Conservation (phyloP, 2,329 filamentous ascomycete species). For the Blastomyces emzantsi region DNA sequence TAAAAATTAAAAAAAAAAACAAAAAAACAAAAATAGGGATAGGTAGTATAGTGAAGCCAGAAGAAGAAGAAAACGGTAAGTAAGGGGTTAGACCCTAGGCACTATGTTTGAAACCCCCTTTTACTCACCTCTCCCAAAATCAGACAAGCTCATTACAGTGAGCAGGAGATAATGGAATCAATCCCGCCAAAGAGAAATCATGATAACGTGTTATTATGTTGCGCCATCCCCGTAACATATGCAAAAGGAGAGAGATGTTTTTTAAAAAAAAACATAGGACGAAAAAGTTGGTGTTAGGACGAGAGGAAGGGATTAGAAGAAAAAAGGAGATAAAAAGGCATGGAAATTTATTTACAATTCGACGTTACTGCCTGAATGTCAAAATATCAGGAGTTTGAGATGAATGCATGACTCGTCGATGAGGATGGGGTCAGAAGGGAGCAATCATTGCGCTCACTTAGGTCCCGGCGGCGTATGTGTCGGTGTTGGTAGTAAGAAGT, state of each 20-base stretch:
- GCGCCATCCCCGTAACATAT: slow-evolving; percentile 1
- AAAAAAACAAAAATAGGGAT: neutral
- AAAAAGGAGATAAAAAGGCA: neutral
- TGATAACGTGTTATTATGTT: neutral
- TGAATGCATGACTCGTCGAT: neutral
- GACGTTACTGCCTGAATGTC: neutral
- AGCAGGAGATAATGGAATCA: neutral
- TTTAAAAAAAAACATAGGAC: neutral
- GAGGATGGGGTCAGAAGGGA: too few relatives aligned
- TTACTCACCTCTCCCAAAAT: neutral
- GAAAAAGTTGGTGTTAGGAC: neutral
- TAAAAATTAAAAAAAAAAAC: too few relatives aligned
- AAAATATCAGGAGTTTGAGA: neutral
- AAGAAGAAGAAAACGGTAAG: neutral
- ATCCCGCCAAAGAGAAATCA: neutral
- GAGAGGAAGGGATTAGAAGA: neutral
- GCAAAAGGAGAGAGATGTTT: neutral
- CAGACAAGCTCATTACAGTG: neutral
- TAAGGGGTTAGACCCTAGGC: neutral
- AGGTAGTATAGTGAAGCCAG: neutral
- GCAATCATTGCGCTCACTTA: neutral
- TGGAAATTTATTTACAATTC: neutral
- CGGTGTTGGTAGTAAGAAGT: neutral
- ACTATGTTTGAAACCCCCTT: neutral
- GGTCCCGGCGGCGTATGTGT: neutral